These are phyloP conservation scores for Hevea brasiliensis DNA, from an alignment of 345 rosid species.

Conservation along the genomic window DNA sequence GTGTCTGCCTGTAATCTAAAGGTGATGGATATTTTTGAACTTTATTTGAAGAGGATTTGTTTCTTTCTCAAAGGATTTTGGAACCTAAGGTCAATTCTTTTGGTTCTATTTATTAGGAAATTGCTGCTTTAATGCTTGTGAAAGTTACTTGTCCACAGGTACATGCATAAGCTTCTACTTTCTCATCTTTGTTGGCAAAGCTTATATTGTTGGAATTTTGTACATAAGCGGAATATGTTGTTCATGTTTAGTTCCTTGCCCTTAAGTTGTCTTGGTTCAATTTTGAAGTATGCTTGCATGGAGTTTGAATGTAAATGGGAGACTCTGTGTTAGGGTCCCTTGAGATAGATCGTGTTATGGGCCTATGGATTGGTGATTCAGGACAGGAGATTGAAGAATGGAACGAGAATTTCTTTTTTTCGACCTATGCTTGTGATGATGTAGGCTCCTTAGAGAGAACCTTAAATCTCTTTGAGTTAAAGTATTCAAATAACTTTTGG, in stretches of 20 bases:
- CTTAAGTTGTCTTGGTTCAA: too few relatives aligned
- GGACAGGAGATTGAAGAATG: not conserved
- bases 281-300: not conserved
- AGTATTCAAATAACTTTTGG: too few relatives aligned
- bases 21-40: not conserved
- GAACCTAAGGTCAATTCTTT: not conserved
- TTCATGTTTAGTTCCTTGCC: not conserved
- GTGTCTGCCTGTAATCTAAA: not conserved
- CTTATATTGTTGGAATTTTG: not conserved
- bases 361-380: not conserved
- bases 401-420: not conserved
- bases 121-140: not conserved
- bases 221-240: not conserved
- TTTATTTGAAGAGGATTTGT: not conserved
- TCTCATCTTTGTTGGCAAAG: not conserved
- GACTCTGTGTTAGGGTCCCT: not conserved
- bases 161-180: not conserved
- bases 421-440: too few relatives aligned
- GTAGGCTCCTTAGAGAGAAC: too few relatives aligned
- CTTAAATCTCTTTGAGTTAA: too few relatives aligned
- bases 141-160: not conserved
- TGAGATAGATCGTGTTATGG: not conserved
- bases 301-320: too few relatives aligned
- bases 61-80: not conserved
- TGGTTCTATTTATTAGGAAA: not conserved